These are phyloP conservation scores for Coprinellus micaceus DNA, from an alignment of 768 basidiomycete species.

Conservation along the genomic window DNA sequence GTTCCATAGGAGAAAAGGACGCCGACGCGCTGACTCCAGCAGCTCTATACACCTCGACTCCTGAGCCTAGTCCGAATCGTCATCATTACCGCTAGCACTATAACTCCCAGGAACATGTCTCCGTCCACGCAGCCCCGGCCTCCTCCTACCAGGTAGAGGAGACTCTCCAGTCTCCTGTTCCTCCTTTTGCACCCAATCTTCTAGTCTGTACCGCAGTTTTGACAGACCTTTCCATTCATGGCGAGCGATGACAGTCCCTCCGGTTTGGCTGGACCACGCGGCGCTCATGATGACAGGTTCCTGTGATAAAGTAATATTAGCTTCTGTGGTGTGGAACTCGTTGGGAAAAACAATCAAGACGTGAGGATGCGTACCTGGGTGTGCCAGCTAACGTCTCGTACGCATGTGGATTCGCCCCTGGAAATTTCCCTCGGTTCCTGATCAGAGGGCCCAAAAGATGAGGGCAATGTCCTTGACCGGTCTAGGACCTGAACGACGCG, in stretches of 20 bases:
- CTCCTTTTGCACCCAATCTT: conserved; percentile 70
- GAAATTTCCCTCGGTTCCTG: conserved; percentile 37
- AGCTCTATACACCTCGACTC: conserved; percentile 5
- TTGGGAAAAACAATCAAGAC: no score
- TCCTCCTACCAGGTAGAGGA: conserved; percentile 19
- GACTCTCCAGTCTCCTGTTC: conserved; percentile 20
- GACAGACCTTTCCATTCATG: conserved; percentile 96
- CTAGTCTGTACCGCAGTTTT: conserved; percentile 61
- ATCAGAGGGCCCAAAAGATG: conserved; percentile 69
- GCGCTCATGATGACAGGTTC: conserved; percentile 91
- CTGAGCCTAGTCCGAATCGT: conserved; percentile 2
- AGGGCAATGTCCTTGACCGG: conserved; percentile 67
- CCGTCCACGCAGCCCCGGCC: conserved; percentile 14
- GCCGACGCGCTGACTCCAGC: background rate
- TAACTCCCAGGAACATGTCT: conserved; percentile 5
- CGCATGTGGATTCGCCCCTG: conserved; percentile 46
- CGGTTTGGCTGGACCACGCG: conserved; percentile 70
- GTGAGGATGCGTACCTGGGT: conserved; percentile 62
- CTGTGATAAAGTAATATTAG: conserved; percentile 27
- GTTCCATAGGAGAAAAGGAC: background rate
- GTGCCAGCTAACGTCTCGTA: conserved; percentile 96
- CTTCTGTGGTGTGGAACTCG: no score
- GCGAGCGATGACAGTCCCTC: conserved; percentile 77
- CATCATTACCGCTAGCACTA: conserved; percentile 9
- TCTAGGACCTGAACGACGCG: conserved; percentile 79